Base-by-base conservation (phyloP, 2,329 filamentous ascomycete species). In the Sporothrix phasma region DNA sequence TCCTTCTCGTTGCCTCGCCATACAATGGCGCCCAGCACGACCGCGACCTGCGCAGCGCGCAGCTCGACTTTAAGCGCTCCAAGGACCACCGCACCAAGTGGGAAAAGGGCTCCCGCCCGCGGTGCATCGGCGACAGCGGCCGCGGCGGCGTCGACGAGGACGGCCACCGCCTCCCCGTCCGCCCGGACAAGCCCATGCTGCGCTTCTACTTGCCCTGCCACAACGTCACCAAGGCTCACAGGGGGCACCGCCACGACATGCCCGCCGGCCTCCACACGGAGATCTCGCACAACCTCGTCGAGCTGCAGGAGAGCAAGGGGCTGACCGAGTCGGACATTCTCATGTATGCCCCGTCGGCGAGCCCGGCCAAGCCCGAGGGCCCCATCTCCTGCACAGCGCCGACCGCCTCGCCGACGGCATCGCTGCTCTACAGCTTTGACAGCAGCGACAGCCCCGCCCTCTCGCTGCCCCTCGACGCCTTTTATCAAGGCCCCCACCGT, bases 371-470 rank as follows among this genome's bases (percentile, higher is more conserved):
- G 24, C 2, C 37, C 10, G 5, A 2, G 37, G 15, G 8, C 10
- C 37, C 10, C 10, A 2, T 13, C 37, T 17, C 37, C 31, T 34
- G 37, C 75, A 74, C n/a, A 68, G 72, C 49, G 69, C 13, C n/a
- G 7, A 37, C 41, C 45, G 76, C 77, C 66, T 71, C 74, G 46
- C 69, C 76, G 7, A 37, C 41, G 43, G 76, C 77, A 66, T 71
- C 74, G 46, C 69, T 76, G 68, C 69, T 79, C n/a, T 80, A 79
- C 68, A 77, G 73, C 69, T 80, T 77, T 67, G 78, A 80, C 69
- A 70, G 71, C 58, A 62, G 67, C 19, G 74, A n/a, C n/a, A n/a
- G 76, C 54, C 78, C 78, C 0, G 74, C 74, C 49, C 71, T 70
- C 63, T 73, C 76, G 2, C 66, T 79, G 60, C 73, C 76, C 10